Base-by-base conservation (phyloP, 495 filamentous ascomycete genomes). In the Staphylotrichum longicolle region DNA sequence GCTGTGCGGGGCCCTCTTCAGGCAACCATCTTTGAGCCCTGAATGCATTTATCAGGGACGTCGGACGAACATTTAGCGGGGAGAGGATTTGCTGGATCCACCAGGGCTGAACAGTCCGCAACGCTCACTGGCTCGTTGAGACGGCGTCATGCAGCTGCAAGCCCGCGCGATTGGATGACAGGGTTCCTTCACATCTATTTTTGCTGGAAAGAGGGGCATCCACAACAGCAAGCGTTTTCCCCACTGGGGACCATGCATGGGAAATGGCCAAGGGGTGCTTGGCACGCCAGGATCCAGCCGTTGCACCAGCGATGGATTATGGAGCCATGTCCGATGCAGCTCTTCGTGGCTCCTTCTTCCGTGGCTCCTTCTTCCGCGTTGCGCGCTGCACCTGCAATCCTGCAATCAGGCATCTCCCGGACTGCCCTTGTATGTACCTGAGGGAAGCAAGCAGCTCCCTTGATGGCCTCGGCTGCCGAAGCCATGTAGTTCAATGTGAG, bases 281-380 rank as follows among this genome's bases (percentile, higher is more conserved):
- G 20, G 20, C 20, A 27, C 51, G 51, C 37, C 48, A 44, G 53
- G 53, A 55, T 55, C 30, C 50, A 30, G 41, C 37, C 33, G 51
- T 54, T 10, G 30, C 35, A 41, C 15, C 51, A 30, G 51, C 35
- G 30, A 9, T 54, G 51, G 35, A n/a, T 11, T 30, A 5, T 33
- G 3, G 34, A 14, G 12, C 14, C 8, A 6, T 11, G 27, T n/a
- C 42, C 11, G 11, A 6, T 12, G 10, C 47, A 10, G 47, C 8
- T 27, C 37, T 35, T 32, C 33, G n/a, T 27, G 34, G 35, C 50
- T 39, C 35, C n/a, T 14, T 4, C 27, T 5, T 35, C 10, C 33
- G 32, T 27, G 34, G 35, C 50, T 39, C 35, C n/a, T 14, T 4
- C 27, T 5, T 35, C 10, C 33, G 32, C 4, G 11, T 5, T 50